Percentiles rank a stretch among this genome's conserved stretches.
These are phyloP conservation scores for Phaeosphaeriaceae sp. DNA, from an alignment of 2,329 filamentous ascomycete genomes.

Conservation along the genomic window DNA sequence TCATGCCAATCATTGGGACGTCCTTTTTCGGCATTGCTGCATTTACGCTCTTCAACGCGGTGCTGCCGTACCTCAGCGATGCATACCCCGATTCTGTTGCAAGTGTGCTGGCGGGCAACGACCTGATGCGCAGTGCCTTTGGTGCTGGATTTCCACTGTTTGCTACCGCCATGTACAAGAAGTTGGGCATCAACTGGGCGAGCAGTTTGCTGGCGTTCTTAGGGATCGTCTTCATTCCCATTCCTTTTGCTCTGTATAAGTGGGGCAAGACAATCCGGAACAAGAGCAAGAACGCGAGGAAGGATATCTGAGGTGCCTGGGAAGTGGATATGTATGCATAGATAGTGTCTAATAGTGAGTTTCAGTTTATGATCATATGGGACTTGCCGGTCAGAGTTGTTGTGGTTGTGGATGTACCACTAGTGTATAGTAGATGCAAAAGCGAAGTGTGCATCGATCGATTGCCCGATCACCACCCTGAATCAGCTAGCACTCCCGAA, in stretches of 20 bases:
- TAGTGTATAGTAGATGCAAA: neutral
- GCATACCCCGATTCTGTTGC: constrained; percentile 53
- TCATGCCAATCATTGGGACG: constrained; percentile 50
- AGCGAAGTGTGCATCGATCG: neutral
- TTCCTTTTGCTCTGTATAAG: constrained; percentile 55
- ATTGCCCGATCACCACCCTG: neutral
- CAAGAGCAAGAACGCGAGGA: constrained; percentile 51
- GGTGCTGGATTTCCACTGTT: constrained; percentile 54
- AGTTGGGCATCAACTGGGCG: constrained; percentile 52
- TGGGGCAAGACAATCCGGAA: constrained; percentile 51
- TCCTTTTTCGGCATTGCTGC: constrained; percentile 45
- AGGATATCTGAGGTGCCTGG: constrained; percentile 46
- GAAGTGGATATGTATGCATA: neutral
- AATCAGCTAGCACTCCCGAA: neutral
- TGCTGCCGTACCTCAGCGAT: constrained; percentile 54
- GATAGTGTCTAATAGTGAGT: neutral
- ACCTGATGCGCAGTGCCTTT: constrained; percentile 51
- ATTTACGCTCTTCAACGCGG: constrained; percentile 56
- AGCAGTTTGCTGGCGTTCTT: constrained; percentile 51
- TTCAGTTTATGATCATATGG: neutral
- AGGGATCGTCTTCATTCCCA: constrained; percentile 53
- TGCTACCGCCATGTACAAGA: constrained; percentile 28
- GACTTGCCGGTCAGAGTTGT: too few species aligned
- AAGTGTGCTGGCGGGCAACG: constrained; percentile 54
- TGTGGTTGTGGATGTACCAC: too few species aligned